Conservation (phyloP, 345 rosid species). For the Anastatica hierochuntica region DNA sequence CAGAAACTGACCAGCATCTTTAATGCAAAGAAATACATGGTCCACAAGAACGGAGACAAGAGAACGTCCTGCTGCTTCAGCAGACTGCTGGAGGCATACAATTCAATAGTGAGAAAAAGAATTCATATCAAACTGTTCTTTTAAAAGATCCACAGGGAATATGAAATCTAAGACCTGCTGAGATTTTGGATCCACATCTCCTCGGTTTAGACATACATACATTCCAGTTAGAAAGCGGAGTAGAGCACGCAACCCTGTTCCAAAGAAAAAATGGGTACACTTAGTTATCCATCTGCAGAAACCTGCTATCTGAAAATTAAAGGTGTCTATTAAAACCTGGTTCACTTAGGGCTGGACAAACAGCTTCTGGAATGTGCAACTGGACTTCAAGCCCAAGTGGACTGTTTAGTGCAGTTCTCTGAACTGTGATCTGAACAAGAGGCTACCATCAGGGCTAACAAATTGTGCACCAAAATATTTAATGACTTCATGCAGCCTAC, state of each 20-base stretch:
- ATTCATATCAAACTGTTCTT: neutral
- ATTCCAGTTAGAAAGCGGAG: conserved; percentile 92
- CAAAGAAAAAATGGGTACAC: conserved; percentile 15
- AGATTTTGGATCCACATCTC: conserved; percentile 77
- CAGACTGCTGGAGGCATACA: conserved; percentile 44
- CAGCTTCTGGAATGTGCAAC: conserved; percentile 85
- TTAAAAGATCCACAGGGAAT: neutral
- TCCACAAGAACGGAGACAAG: conserved; percentile 85
- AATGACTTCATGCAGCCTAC: conserved; percentile 3
- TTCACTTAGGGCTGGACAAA: conserved; percentile 97
- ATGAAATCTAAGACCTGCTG: conserved; percentile 51
- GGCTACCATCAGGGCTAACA: conserved; percentile 16
- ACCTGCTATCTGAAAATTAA: conserved; percentile 8
- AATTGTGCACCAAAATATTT: neutral
- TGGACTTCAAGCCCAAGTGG: conserved; percentile 99
- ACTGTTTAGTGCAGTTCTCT: conserved; percentile 83
- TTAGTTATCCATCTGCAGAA: conserved; percentile 6
- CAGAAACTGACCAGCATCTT: conserved; percentile 75
- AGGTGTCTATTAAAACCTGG: conserved; percentile 48
- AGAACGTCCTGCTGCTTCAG: conserved; percentile 91
- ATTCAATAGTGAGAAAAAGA: conserved; percentile 18
- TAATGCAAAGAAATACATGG: conserved; percentile 91
- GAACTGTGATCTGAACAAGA: conserved; percentile 71
- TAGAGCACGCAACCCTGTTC: conserved; percentile 88
- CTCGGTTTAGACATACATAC: conserved; percentile 87